Evolutionary conservation across 2,329 filamentous ascomycete genomes (phyloP), one percentile per base, ranked within the genome.

Genomic region (Cladobotryum mycophilum): DNA sequence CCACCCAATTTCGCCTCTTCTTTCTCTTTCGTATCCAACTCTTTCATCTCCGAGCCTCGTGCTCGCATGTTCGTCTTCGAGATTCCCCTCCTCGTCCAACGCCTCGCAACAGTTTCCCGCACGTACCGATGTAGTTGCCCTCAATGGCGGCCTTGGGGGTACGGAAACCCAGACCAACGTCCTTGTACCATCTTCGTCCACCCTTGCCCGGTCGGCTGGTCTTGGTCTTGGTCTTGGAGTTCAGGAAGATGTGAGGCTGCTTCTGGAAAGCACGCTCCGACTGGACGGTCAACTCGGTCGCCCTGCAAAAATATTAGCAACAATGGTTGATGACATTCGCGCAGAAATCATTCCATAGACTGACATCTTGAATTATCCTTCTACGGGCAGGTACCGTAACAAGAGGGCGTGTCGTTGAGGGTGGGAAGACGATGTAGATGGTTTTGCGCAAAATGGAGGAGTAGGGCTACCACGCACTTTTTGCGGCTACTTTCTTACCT

Each of bases 231-330:
- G 81, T 79, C 87, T 99, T 99, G 73, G 86, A 82, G 86, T 97
- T 96, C 71, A 88, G 85, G 89, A 97, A 99, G 84, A 99, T 96
- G 80, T 99, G 93, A 76, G 93, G 93, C 85, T 99, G 92, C 87
- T 99, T 99, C 80, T 97, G 93, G 89, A 88, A 99, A 84, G 93
- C 93, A 82, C 93, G 92, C 87, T 99, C 93, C 75, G 89, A 95
- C 86, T 99, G 93, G 78, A 99, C 93, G 76, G 90, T 95, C 81
- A 96, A 84, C 83, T 96, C 90, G 84, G 90, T 96, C 75, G 90
- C 90, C 90, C 95, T 96, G 76, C 13, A 11, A 55, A 57, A 63
- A 61, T 57, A 64, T 69, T 61, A 69, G 66, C 58, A 58, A 59
- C 53, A 47, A 50, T 54, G 52, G 53, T 43, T 41, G 53, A 50